These are phyloP conservation scores for Olyra latifolia DNA, from an alignment of 176 grass and related monocot species.

Conservation along the genomic window DNA sequence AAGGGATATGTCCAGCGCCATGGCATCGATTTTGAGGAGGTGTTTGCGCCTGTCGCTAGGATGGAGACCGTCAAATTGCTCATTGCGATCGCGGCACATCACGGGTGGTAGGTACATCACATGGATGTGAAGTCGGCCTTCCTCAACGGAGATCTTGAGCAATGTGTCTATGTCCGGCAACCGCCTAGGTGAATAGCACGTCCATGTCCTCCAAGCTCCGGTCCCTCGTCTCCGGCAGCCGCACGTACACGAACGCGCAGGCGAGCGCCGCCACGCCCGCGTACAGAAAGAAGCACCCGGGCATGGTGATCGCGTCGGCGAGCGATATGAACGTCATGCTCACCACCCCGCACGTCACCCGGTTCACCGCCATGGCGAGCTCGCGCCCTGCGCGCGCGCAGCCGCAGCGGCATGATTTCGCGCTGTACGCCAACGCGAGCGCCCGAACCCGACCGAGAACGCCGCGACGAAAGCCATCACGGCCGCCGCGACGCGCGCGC, in stretches of 20 bases:
- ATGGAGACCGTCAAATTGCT: too few relatives aligned
- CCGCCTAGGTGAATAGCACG: conserved; percentile 35
- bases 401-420: conserved; percentile 49
- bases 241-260: conserved; percentile 36
- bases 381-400: conserved; percentile 46
- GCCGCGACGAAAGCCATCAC: conserved; percentile 38
- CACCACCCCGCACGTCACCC: conserved; percentile 24
- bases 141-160: too few relatives aligned
- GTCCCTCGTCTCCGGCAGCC: conserved; percentile 49
- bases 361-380: conserved; percentile 49
- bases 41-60: too few relatives aligned
- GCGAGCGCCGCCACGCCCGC: conserved; percentile 22
- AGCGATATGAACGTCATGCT: conserved; percentile 67
- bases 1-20: too few relatives aligned
- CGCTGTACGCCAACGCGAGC: conserved; percentile 20
- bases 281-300: conserved; percentile 58
- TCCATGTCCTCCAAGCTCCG: conserved; percentile 56
- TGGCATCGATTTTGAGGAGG: too few relatives aligned
- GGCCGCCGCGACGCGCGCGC: neutral
- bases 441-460: conserved; percentile 55
- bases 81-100: too few relatives aligned
- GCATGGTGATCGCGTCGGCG: conserved; percentile 44
- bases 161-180: too few relatives aligned
- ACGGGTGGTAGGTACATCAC: too few relatives aligned
- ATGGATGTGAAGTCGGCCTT: too few relatives aligned